phyloP scores from a whole-genome alignment of 2,329 filamentous ascomycete species.

The Fusarium haematococcum region DNA sequence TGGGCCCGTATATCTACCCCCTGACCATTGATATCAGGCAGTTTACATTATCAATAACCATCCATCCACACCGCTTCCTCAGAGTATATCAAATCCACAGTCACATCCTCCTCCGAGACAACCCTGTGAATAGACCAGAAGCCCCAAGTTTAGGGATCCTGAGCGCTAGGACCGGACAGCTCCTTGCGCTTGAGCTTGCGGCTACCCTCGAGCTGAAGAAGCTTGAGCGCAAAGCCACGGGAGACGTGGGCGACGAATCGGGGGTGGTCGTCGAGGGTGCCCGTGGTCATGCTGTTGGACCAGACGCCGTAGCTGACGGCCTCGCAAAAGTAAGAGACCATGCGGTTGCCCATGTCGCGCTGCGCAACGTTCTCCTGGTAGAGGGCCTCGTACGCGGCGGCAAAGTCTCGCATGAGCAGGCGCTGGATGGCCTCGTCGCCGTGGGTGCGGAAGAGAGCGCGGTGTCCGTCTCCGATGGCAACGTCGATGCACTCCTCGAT shows the following conservation, averaged over 20 bases:
- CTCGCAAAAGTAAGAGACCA: conserved; percentile 51
- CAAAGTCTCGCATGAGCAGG: conserved; percentile 49
- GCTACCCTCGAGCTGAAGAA: conserved; percentile 35
- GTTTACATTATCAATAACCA: not conserved
- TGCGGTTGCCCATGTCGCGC: conserved; percentile 32
- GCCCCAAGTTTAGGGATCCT: not conserved
- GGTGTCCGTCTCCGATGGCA: conserved; percentile 48
- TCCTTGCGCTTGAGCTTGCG: conserved; percentile 49
- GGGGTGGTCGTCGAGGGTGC: conserved; percentile 43
- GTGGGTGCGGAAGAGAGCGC: conserved; percentile 46
- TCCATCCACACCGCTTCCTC: not conserved
- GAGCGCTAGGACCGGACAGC: conserved; percentile 34
- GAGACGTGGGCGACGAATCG: conserved; percentile 49
- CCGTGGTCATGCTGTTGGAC: conserved; percentile 32
- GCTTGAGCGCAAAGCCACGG: conserved; percentile 46
- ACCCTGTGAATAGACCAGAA: not conserved
- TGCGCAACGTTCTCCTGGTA: conserved; percentile 38
- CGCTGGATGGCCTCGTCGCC: conserved; percentile 45
- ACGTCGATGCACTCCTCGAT: conserved; percentile 47
- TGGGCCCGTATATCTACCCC: not conserved
- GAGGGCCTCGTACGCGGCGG: conserved; percentile 51
- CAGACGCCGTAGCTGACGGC: conserved; percentile 47
- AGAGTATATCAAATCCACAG: not conserved
- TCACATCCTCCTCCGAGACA: not conserved
- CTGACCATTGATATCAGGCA: not conserved